Evolutionary conservation across 2,329 filamentous ascomycete genomes (phyloP), one percentile per base, ranked within the genome.

Genomic region (Aspergillus floridensis): DNA sequence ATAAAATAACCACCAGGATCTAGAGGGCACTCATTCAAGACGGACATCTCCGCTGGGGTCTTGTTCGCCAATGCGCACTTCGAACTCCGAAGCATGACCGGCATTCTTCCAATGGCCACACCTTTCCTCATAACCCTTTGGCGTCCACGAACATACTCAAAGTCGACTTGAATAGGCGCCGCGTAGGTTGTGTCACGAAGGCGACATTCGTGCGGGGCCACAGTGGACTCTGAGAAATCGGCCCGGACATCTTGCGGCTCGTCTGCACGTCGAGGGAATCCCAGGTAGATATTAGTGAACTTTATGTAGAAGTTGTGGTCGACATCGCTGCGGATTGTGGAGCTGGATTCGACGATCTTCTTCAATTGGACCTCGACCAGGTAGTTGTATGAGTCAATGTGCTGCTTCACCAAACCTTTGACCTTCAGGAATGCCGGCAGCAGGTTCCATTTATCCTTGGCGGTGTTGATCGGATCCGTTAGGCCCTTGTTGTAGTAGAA

Each of bases 1-100:
- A 99, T 95, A 71, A 99, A 99, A 76, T 99, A 99, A 55, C 95
- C 95, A 63, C 95, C 95, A 0, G 96, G 95, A 72, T 99, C 95
- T 46, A 99, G 82, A 14, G 95, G 92, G 70, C 95, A 99, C 78
- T 99, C 95, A 70, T 96, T 95, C 82, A 98, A 88, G 52, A 88
- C 79, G 61, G 92, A 91, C 93, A 98, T 96, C 70, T 96, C 85
- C 16, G 87, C 83, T 66, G 97, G 95, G 56, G 87, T 91, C 69
- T 93, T 93, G 59, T 90, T 89, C 60, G 86, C 86, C 57, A 99
- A 82, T 46, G 92, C 88, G 75, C 95, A 99, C 76, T 95, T 96
- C 67, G 91, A 92, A 78, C 95, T 98, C 74, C 92, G 90, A 68
- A 99, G 82, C 95, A 99, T 99, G 72, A 99, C 90, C 2, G 95